These are phyloP conservation scores for Trametes maxima DNA, from an alignment of 768 basidiomycete genomes.

Conservation along the genomic window DNA sequence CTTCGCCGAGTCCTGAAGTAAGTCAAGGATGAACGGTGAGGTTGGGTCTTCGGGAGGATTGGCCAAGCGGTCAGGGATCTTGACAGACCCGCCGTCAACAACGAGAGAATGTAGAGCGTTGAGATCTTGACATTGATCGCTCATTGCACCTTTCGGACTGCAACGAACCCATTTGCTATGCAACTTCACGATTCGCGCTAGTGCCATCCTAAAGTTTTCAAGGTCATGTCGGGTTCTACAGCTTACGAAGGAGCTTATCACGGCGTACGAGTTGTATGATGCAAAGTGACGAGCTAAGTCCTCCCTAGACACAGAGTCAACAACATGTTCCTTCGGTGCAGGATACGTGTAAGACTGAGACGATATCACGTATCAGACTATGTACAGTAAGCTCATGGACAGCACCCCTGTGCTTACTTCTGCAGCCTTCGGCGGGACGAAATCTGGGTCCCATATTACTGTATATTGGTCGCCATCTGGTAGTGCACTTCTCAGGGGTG, in stretches of 20 bases:
- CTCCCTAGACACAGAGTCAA: slow-evolving; percentile 49
- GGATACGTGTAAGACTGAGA: slow-evolving; percentile 70
- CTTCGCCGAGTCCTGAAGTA: slow-evolving; percentile 49
- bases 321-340: slow-evolving; percentile 55
- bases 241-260: neutral
- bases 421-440: slow-evolving; percentile 56
- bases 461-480: slow-evolving; percentile 62
- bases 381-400: neutral
- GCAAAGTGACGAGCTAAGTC: slow-evolving; percentile 71
- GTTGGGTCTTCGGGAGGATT: slow-evolving; percentile 48
- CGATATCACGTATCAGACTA: neutral
- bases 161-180: slow-evolving; percentile 62
- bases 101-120: slow-evolving; percentile 72
- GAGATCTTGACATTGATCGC: slow-evolving; percentile 68
- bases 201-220: slow-evolving; percentile 46
- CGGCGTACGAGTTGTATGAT: slow-evolving; percentile 57
- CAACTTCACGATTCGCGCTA: slow-evolving; percentile 57
- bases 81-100: slow-evolving; percentile 65
- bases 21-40: slow-evolving; percentile 53
- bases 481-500: neutral
- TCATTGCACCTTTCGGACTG: slow-evolving; percentile 58
- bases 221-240: neutral
- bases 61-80: slow-evolving; percentile 55
- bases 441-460: slow-evolving; percentile 68
- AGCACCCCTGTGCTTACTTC: slow-evolving; percentile 42